A percentile compares a stretch with the other conserved stretches of the same genome.
These are phyloP conservation scores for Rutstroemia sp. DNA, from an alignment of 2,329 filamentous ascomycete genomes.

Conservation along the genomic window DNA sequence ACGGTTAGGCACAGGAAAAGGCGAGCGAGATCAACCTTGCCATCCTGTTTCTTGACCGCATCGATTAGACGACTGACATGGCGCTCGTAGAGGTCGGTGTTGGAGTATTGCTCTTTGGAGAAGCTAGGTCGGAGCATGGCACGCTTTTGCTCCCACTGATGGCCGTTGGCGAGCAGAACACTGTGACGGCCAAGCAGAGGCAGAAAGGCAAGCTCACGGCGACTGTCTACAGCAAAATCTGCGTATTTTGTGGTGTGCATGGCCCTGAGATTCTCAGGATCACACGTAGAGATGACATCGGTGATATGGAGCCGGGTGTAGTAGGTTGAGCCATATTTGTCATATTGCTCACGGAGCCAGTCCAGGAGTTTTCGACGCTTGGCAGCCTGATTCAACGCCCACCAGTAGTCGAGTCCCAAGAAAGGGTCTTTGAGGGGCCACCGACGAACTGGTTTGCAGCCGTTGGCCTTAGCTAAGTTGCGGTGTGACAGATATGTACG, in stretches of 20 bases:
- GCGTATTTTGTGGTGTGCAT: conserved; percentile 45
- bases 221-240: conserved; percentile 37
- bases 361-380: conserved; percentile 17
- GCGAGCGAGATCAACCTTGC: conserved; percentile 48
- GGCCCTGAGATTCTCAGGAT: conserved; percentile 48
- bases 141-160: conserved; percentile 4
- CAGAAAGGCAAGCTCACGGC: neutral
- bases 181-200: conserved; percentile 8
- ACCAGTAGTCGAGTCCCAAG: conserved; percentile 42
- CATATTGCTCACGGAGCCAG: neutral
- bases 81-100: conserved; percentile 62
- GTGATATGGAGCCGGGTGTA: neutral
- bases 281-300: conserved; percentile 39
- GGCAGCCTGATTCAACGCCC: conserved; percentile 31
- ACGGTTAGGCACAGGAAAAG: conserved; percentile 44
- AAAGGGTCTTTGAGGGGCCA: conserved; percentile 45
- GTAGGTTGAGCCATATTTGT: neutral
- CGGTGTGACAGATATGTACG: too few relatives aligned
- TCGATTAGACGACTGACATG: conserved; percentile 7
- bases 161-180: conserved; percentile 9
- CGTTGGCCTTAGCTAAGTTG: too few relatives aligned
- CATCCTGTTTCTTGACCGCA: neutral
- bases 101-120: conserved; percentile 45
- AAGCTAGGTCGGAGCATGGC: conserved; percentile 45
- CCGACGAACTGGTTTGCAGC: too few relatives aligned